Evolutionary conservation across 345 rosid genomes (phyloP).

Genomic region (Pistacia atlantica): DNA sequence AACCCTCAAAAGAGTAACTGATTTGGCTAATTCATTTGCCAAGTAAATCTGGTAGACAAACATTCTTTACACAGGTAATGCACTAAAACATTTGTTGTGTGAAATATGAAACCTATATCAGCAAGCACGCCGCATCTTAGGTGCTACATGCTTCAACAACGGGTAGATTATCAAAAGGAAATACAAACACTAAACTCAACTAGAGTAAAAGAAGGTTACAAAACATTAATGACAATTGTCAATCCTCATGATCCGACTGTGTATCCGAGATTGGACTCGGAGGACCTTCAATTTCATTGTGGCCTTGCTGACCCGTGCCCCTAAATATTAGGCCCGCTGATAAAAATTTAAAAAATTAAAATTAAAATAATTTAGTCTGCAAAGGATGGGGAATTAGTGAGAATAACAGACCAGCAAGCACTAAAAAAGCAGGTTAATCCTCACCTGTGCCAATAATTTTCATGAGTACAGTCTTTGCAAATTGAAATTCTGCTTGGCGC

Average conservation of each 20-base stretch:
- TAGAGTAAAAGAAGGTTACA: not conserved
- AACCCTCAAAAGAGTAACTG: not conserved
- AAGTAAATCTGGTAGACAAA: not conserved
- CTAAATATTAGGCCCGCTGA: slow-evolving; percentile 16
- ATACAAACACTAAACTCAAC: not conserved
- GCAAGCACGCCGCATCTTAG: too few species aligned
- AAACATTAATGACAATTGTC: not conserved
- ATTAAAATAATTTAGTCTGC: not conserved
- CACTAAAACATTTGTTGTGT: too few species aligned
- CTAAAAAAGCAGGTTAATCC: not conserved
- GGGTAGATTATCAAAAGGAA: not conserved
- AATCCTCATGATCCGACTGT: slow-evolving; percentile 40
- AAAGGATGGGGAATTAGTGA: too few species aligned
- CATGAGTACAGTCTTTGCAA: slow-evolving; percentile 35
- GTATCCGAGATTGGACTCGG: slow-evolving; percentile 27
- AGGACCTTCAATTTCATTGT: slow-evolving; percentile 19
- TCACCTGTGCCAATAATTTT: slow-evolving; percentile 51
- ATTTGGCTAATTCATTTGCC: not conserved
- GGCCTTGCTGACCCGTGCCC: not conserved
- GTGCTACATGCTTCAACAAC: not conserved
- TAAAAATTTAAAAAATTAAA: not conserved
- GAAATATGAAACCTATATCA: too few species aligned
- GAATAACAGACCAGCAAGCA: not conserved
- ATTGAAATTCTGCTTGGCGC: slow-evolving; percentile 54
- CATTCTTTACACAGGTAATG: not conserved